Conservation (phyloP, 2,329 filamentous ascomycete genomes). For the Xylaria polymorpha region DNA sequence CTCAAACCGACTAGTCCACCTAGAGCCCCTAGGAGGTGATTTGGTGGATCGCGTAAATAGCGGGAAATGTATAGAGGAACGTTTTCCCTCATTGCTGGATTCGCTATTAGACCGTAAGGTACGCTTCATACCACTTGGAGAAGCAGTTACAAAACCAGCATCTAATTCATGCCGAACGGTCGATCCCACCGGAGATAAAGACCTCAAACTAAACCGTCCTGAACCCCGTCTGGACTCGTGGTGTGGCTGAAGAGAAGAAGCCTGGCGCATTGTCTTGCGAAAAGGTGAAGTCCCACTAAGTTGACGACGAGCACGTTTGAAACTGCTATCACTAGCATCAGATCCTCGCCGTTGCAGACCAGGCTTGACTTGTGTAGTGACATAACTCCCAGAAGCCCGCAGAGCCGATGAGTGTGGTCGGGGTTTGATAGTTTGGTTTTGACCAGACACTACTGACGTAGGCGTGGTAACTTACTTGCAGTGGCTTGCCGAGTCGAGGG, state of each 20-base stretch:
- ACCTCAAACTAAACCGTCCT: constrained; percentile 77
- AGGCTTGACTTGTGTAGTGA: constrained; percentile 41
- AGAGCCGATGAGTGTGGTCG: constrained; percentile 25
- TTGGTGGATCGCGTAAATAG: constrained; percentile 58
- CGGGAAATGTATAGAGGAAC: constrained; percentile 55
- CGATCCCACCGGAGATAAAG: constrained; percentile 73
- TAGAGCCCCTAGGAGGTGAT: constrained; percentile 40
- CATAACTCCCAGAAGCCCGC: constrained; percentile 27
- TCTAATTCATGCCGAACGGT: constrained; percentile 60
- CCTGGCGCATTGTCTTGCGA: constrained; percentile 77
- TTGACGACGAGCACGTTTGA: constrained; percentile 71
- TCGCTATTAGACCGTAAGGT: constrained; percentile 57
- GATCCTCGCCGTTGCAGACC: constrained; percentile 66
- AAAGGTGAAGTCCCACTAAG: constrained; percentile 67
- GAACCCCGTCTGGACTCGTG: constrained; percentile 57
- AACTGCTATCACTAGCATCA: constrained; percentile 83
- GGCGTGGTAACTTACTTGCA: constrained; percentile 28
- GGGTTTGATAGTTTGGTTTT: constrained; percentile 20
- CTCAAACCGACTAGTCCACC: constrained; percentile 62
- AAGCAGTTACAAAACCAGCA: constrained; percentile 55
- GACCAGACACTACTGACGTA: constrained; percentile 25
- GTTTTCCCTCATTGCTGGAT: constrained; percentile 52
- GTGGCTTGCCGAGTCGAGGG: constrained; percentile 28
- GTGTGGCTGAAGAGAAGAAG: constrained; percentile 52
- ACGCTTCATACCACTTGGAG: constrained; percentile 56